Evolutionary conservation across 805 yeast genomes (phyloP).

Genomic region (Wickerhamomyces silvicola): DNA sequence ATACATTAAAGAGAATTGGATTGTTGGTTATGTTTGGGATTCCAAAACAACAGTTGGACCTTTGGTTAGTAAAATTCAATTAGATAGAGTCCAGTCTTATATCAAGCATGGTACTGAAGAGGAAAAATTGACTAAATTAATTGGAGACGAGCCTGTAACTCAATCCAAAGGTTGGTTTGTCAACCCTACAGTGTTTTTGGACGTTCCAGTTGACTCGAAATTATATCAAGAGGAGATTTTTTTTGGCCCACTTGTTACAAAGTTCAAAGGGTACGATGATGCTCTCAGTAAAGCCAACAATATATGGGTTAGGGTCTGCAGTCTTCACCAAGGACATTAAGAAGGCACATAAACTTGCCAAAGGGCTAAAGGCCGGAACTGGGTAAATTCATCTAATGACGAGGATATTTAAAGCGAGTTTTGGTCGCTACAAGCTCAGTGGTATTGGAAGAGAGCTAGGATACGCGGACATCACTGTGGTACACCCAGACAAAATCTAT

Average conservation of each 20-base stretch:
- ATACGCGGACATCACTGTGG: constrained; percentile 57
- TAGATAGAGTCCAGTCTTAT: constrained; percentile 42
- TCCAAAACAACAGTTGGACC: constrained; percentile 50
- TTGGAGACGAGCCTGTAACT: constrained; percentile 34
- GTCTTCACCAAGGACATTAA: constrained; percentile 65
- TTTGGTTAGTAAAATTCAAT: constrained; percentile 50
- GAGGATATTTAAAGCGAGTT: constrained; percentile 62
- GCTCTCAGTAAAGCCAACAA: constrained; percentile 65
- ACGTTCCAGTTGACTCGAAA: constrained; percentile 57
- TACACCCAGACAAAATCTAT: constrained; percentile 75
- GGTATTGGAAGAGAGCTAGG: constrained; percentile 84
- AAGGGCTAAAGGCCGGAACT: constrained; percentile 57
- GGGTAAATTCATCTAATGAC: constrained; percentile 65
- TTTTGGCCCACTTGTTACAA: constrained; percentile 81
- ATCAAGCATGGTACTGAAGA: constrained; percentile 39
- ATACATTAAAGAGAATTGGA: constrained; percentile 43
- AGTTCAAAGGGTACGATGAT: constrained; percentile 61
- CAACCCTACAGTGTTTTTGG: constrained; percentile 71
- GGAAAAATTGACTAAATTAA: constrained; percentile 41
- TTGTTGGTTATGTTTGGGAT: constrained; percentile 50
- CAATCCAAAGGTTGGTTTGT: constrained; percentile 51
- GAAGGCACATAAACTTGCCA: constrained; percentile 59
- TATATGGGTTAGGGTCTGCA: constrained; percentile 78
- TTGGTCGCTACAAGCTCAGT: constrained; percentile 75
- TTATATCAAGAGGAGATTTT: constrained; percentile 78